Conservation (phyloP, 352 stramenopile genomes). For the Globisporangium rhizosaccharum region DNA sequence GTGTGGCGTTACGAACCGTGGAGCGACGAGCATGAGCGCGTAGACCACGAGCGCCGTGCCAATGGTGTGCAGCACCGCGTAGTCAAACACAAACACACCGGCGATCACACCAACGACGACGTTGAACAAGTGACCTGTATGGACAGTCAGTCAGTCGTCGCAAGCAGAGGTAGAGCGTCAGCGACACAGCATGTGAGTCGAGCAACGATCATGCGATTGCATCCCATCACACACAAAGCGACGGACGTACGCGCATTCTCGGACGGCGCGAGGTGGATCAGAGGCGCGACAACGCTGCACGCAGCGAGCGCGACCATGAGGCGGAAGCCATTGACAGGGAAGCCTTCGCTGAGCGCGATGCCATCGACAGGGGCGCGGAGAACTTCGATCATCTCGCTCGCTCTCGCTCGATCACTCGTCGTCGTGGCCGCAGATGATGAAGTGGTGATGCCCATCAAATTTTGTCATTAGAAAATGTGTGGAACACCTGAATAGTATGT, state of each 20-base stretch:
- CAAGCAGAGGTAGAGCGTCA: neutral
- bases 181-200: neutral
- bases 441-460: too few relatives aligned
- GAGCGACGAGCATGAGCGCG: conserved; percentile 55
- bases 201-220: neutral
- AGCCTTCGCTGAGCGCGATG: conserved; percentile 60
- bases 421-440: neutral
- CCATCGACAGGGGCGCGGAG: conserved; percentile 61
- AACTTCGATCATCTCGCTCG: conserved; percentile 34
- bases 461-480: too few relatives aligned
- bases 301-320: conserved; percentile 65
- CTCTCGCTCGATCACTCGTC: conserved; percentile 4
- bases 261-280: conserved; percentile 50
- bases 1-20: conserved; percentile 27
- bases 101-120: conserved; percentile 49
- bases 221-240: too few relatives aligned
- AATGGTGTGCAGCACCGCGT: conserved; percentile 69
- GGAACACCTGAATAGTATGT: too few relatives aligned
- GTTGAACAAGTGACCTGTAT: conserved; percentile 69
- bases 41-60: conserved; percentile 56
- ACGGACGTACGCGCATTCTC: conserved; percentile 51
- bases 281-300: conserved; percentile 60
- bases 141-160: neutral
- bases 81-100: conserved; percentile 78
- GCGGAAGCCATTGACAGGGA: conserved; percentile 73